A percentile compares a stretch with the other conserved stretches of the same genome.
Evolutionary conservation across 2,329 filamentous ascomycete genomes (phyloP).

Genomic region (Aspergillus carbonarius): DNA sequence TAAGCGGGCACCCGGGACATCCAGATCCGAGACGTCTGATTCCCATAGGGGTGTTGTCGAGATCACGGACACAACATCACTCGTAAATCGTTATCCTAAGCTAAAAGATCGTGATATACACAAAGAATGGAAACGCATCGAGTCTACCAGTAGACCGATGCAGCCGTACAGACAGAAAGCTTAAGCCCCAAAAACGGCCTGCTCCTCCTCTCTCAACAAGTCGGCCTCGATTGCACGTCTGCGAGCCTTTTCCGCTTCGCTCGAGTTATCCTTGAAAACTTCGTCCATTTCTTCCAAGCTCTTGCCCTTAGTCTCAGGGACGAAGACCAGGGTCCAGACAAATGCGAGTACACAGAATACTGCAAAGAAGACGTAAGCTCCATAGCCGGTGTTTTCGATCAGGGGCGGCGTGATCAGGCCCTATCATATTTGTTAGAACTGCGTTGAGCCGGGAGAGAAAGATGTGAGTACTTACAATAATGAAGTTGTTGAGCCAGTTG

Average conservation of each 20-base stretch:
- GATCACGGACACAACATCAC: neutral
- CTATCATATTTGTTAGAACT: slow-evolving; percentile 14
- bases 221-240: slow-evolving; percentile 34
- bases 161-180: neutral
- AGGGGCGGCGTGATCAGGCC: slow-evolving; percentile 66
- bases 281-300: slow-evolving; percentile 58
- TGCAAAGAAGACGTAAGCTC: slow-evolving; percentile 61
- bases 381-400: slow-evolving; percentile 56
- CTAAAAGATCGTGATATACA: neutral
- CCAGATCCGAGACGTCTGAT: neutral
- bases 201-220: slow-evolving; percentile 20
- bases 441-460: too few species aligned
- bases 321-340: slow-evolving; percentile 54
- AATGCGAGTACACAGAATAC: slow-evolving; percentile 53
- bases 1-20: neutral
- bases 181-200: neutral
- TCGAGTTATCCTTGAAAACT: slow-evolving; percentile 42
- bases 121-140: neutral
- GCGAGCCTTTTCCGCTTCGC: slow-evolving; percentile 30
- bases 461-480: slow-evolving; percentile 44
- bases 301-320: slow-evolving; percentile 59
- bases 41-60: neutral
- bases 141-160: neutral
- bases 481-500: slow-evolving; percentile 66
- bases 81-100: neutral